Percentiles rank a stretch among this genome's conserved stretches.
phyloP scores from a whole-genome alignment of 352 stramenopile genomes.

The Globisporangium lucens region DNA sequence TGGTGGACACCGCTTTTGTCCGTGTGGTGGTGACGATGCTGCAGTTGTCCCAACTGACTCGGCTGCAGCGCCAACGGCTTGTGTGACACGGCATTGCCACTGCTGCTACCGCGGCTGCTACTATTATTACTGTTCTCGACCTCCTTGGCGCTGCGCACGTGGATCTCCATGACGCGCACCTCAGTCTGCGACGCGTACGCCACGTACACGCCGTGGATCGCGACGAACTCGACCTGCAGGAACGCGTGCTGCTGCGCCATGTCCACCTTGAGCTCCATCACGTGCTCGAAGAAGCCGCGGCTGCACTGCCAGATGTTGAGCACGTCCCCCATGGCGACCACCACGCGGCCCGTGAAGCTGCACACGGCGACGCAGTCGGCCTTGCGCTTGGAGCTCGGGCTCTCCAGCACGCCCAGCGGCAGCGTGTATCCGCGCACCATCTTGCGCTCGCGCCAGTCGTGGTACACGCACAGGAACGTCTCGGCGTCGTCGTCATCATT shows the following conservation, averaged over 20 bases:
- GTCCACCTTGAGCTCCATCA: conserved; percentile 86
- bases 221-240: conserved; percentile 71
- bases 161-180: conserved; percentile 81
- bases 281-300: conserved; percentile 83
- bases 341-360: conserved; percentile 78
- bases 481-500: conserved; percentile 49
- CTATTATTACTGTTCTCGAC: neutral
- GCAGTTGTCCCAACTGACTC: neutral
- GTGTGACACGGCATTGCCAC: neutral
- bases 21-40: neutral
- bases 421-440: conserved; percentile 83
- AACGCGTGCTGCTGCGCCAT: conserved; percentile 70
- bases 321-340: conserved; percentile 68
- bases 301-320: conserved; percentile 88
- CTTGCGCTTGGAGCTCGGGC: conserved; percentile 44
- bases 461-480: conserved; percentile 85
- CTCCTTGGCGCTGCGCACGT: conserved; percentile 53
- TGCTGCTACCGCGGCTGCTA: neutral
- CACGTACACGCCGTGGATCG: conserved; percentile 79
- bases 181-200: conserved; percentile 73
- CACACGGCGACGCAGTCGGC: conserved; percentile 76
- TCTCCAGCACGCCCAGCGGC: conserved; percentile 70
- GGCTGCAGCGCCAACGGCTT: conserved; percentile 8
- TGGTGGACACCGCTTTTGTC: conserved; percentile 5
- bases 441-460: conserved; percentile 80